Base-by-base conservation (phyloP, 352 stramenopile species). In the Thalassiosira oceanica region DNA sequence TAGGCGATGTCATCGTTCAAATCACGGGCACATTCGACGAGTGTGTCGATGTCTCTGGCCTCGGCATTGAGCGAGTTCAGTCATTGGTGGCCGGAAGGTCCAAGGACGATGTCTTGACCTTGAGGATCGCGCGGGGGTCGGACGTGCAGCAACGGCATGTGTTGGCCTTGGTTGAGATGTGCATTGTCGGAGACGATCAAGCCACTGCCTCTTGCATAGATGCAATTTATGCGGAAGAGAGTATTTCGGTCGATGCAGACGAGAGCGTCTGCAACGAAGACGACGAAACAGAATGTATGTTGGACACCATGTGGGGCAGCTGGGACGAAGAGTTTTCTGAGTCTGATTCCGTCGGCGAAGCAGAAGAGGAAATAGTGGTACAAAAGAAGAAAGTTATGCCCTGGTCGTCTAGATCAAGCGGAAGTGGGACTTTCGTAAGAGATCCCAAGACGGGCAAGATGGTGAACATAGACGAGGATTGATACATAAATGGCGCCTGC, bases 401-500 rank as follows among this genome's bases (percentile, higher is more conserved):
- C 33, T 90, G 82, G 82, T 67, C 63, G 26, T 88, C 79, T 3
- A 36, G 83, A 46, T 83, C 74, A n/a, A 87, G 77, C 26, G 46
- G 46, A 15, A 85, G 69, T 10, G 83, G 83, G 46, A 90, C 83
- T 10, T 90, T 65, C 60, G 78, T 87, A 0, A 65, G 80, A 50
- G 74, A 90, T 78, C 83, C 83, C 20, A 68, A 66, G 29, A 90
- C 83, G 15, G 80, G 83, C 23, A 69, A 87, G 73, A 75, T 90
- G 63, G 36, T 49, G 56, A 90, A 88, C 44, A 87, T 90, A 44
- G 83, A 90, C 66, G 70, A 80, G 49, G n/a, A n/a, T n/a, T n/a
- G n/a, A n/a, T n/a, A n/a, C n/a, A n/a, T n/a, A n/a, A n/a, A n/a
- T n/a, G n/a, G n/a, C n/a, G n/a, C n/a, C n/a, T n/a, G n/a, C n/a